Evolutionary conservation across 2,329 filamentous ascomycete species (phyloP).

Genomic region (Trichoderma cornu-damae): DNA sequence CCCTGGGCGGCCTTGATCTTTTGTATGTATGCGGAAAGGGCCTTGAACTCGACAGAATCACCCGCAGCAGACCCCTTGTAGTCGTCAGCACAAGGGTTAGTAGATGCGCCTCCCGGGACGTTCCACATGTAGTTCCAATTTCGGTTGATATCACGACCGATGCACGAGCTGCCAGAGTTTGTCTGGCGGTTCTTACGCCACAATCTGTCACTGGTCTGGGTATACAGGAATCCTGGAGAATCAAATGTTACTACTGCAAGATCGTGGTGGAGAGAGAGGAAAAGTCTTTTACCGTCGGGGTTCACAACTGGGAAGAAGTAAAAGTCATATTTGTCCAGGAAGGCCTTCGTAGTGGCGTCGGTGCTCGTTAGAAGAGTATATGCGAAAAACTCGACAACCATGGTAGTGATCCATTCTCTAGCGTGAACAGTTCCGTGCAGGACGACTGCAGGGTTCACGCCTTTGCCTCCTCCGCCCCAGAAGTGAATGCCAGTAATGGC

Average conservation of each 20-base stretch:
- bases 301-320: slow-evolving; percentile 61
- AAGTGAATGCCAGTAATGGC: slow-evolving; percentile 59
- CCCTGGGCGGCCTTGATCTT: slow-evolving; percentile 38
- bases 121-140: slow-evolving; percentile 56
- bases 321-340: slow-evolving; percentile 60
- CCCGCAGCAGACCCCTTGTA: slow-evolving; percentile 42
- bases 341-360: slow-evolving; percentile 35
- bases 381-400: slow-evolving; percentile 51
- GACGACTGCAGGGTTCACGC: slow-evolving; percentile 48
- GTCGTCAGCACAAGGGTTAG: slow-evolving; percentile 46
- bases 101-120: slow-evolving; percentile 45
- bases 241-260: background rate
- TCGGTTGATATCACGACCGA: slow-evolving; percentile 54
- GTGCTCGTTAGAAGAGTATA: slow-evolving; percentile 45
- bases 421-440: slow-evolving; percentile 56
- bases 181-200: slow-evolving; percentile 58
- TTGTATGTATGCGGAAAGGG: slow-evolving; percentile 37
- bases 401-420: slow-evolving; percentile 55
- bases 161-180: slow-evolving; percentile 37
- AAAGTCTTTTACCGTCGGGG: slow-evolving; percentile 52
- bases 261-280: background rate
- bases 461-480: slow-evolving; percentile 43
- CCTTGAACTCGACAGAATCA: slow-evolving; percentile 49
- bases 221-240: slow-evolving; percentile 52
- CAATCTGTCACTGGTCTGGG: slow-evolving; percentile 51